A percentile compares a stretch with the other conserved stretches of the same genome.
These are phyloP conservation scores for Pecoramyces ruminantium DNA, from an alignment of 192 early-diverging fungal genomes.

Conservation along the genomic window DNA sequence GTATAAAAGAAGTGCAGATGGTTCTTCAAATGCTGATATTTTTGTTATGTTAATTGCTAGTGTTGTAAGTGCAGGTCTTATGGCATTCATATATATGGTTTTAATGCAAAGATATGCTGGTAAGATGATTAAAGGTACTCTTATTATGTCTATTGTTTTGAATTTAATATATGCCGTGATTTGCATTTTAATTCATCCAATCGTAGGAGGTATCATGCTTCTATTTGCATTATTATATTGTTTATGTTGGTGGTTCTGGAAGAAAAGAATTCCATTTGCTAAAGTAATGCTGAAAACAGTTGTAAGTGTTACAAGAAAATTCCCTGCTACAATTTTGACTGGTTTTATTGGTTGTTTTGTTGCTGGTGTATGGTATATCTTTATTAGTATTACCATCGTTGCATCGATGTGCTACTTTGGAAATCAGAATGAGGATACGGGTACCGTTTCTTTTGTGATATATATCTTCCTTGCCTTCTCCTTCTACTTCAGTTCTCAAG, in stretches of 20 bases:
- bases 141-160: slow-evolving; percentile 14
- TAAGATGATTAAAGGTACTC: slow-evolving; percentile 25
- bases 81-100: background rate
- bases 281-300: slow-evolving; percentile 1
- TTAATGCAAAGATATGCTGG: slow-evolving; percentile 15
- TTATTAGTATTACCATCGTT: too few species aligned
- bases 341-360: background rate
- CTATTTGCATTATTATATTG: slow-evolving; percentile 20
- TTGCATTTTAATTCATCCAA: slow-evolving; percentile 5
- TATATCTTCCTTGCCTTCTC: slow-evolving; percentile 38
- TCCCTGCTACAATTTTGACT: too few species aligned
- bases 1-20: background rate
- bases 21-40: background rate
- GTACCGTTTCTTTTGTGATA: slow-evolving; percentile 9
- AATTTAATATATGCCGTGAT: slow-evolving; percentile 15
- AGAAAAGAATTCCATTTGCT: slow-evolving; percentile 17
- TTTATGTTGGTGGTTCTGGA: slow-evolving; percentile 14
- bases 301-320: too few species aligned
- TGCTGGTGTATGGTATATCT: too few species aligned
- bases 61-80: background rate
- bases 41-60: background rate
- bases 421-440: slow-evolving; percentile 3
- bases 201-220: slow-evolving; percentile 10
- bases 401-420: too few species aligned
- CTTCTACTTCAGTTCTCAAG: slow-evolving; percentile 44